Evolutionary conservation across 202 grass and related monocot genomes (phyloP).

Genomic region (Eragrostis tef): DNA sequence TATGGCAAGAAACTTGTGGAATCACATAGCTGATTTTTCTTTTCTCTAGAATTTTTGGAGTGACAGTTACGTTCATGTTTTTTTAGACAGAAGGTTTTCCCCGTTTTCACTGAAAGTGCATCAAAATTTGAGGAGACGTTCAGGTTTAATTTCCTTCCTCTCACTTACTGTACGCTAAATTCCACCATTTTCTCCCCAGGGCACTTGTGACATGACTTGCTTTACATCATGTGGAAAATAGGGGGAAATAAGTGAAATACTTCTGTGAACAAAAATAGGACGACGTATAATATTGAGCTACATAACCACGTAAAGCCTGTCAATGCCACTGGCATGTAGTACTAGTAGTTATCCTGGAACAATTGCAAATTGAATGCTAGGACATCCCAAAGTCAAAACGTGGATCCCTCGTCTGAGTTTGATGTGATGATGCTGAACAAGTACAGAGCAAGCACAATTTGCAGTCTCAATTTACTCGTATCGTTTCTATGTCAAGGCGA

Average conservation of each 20-base stretch:
- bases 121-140: no score
- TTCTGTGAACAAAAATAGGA: background rate
- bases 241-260: background rate
- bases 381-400: no score
- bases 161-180: background rate
- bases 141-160: background rate
- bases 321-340: no score
- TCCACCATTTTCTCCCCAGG: no score
- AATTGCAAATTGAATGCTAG: background rate
- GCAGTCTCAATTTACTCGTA: no score
- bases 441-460: no score
- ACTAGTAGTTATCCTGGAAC: constrained; percentile 27
- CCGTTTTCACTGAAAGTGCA: no score
- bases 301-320: no score
- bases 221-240: background rate
- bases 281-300: background rate
- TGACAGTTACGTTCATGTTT: background rate
- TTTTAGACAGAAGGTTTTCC: no score
- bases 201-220: no score
- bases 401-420: background rate
- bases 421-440: background rate
- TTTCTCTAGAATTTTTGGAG: background rate
- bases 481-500: no score
- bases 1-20: background rate
- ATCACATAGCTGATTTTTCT: background rate